Evolutionary conservation across 352 stramenopile genomes (phyloP).

Genomic region (Thraustotheca clavata): DNA sequence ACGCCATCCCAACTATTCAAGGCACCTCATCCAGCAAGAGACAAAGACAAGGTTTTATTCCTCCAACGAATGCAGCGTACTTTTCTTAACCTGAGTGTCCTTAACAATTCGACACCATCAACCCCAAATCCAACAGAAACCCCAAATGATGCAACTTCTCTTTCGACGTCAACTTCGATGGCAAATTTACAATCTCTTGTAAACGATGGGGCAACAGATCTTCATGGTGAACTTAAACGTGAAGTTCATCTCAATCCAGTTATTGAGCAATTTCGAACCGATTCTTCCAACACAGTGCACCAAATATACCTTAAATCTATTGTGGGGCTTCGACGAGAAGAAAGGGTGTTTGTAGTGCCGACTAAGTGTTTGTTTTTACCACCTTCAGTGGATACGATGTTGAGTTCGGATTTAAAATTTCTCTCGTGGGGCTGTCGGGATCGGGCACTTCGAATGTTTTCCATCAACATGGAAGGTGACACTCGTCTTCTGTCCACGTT

Average conservation of each 20-base stretch:
- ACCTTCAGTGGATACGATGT: slow-evolving; percentile 20
- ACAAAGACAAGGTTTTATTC: slow-evolving; percentile 1
- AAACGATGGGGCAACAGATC: background rate
- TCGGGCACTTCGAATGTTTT: slow-evolving; percentile 49
- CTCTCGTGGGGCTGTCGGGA: slow-evolving; percentile 65
- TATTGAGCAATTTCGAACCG: background rate
- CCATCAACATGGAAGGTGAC: slow-evolving; percentile 32
- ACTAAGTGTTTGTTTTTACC: slow-evolving; percentile 51
- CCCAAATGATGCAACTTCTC: background rate
- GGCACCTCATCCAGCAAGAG: slow-evolving; percentile 54
- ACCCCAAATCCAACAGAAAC: background rate
- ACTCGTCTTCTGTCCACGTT: slow-evolving; percentile 53
- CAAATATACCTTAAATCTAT: slow-evolving; percentile 9
- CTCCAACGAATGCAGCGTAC: background rate
- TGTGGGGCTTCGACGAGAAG: slow-evolving; percentile 41
- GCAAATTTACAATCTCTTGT: background rate
- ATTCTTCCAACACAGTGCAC: background rate
- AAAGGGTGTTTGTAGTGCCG: slow-evolving; percentile 34
- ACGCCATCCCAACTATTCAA: slow-evolving; percentile 93
- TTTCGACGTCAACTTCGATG: background rate
- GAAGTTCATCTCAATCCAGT: background rate
- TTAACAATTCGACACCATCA: background rate
- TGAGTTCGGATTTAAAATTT: slow-evolving; percentile 42
- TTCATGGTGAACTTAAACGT: background rate
- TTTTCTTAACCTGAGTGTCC: background rate